Conservation (phyloP, 345 rosid genomes). For the Populus alba region DNA sequence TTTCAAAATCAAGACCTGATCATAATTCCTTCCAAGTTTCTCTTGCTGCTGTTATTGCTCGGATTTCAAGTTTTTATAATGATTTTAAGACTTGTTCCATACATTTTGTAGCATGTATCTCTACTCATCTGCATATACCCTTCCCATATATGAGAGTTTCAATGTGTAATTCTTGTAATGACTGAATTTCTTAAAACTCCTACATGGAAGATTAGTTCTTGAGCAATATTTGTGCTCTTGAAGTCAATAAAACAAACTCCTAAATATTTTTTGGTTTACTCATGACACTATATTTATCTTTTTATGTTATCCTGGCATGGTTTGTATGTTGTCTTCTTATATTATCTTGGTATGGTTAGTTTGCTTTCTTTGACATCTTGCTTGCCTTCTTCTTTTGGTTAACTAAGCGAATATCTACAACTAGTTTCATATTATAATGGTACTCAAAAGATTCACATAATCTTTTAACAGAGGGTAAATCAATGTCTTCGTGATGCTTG, state of each 20-base stretch:
- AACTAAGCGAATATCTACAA: not conserved
- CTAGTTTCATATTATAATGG: not conserved
- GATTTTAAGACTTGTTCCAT: not conserved
- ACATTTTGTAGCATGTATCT: not conserved
- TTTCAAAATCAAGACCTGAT: too few species aligned
- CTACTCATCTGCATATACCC: not conserved
- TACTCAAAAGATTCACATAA: not conserved
- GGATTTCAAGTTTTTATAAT: too few species aligned
- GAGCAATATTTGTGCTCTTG: not conserved
- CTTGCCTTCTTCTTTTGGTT: not conserved
- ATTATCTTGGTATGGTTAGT: not conserved
- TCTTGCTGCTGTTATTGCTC: too few species aligned
- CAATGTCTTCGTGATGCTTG: constrained; percentile 80
- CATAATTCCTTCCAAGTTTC: too few species aligned
- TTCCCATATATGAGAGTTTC: not conserved
- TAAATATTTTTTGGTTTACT: not conserved
- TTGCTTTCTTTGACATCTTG: not conserved
- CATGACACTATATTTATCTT: not conserved
- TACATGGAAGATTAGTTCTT: not conserved
- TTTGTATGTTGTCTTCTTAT: not conserved
- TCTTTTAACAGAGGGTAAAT: constrained; percentile 69
- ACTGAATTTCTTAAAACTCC: not conserved
- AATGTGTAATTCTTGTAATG: not conserved
- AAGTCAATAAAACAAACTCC: not conserved
- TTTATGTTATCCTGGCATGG: not conserved